Evolutionary conservation across 73 alveolate species (phyloP), one percentile per base, ranked within the genome.

Genomic region (Urostyla sp.): DNA sequence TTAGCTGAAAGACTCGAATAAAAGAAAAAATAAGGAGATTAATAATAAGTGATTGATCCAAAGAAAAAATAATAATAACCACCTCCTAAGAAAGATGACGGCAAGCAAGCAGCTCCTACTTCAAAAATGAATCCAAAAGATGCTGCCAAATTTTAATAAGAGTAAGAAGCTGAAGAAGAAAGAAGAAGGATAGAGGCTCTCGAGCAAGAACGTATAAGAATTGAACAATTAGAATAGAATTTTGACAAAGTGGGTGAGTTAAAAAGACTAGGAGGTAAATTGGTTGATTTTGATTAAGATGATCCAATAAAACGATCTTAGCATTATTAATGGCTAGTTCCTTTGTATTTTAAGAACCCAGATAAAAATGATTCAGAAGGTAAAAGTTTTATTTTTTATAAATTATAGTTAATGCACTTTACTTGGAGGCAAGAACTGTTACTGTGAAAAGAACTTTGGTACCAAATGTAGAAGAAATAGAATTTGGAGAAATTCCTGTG

Each of bases 401-500:
- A n/a, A n/a, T n/a, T n/a, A n/a, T n/a, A n/a, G 85, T 92, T 52
- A 89, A 89, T 63, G 83, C 76, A 15, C 38, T 73, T 20, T 96
- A 79, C 66, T 55, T 96, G 15, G 97, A 95, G 67, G 92, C 96
- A 20, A 85, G 93, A 48, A 96, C 99, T 10, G 74, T 81, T 23
- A 87, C 95, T 54, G 95, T 95, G 2, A 85, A 93, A 53, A 95
- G 95, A 67, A 81, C 94, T 24, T 85, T 96, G 16, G 94, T 96
- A 31, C 96, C 97, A 21, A 89, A 94, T 73, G 94, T 87, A 51
- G 90, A 94, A 18, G 92, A 75, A 35, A 59, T 95, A 21, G 98
- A 96, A 54, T 96, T 96, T 78, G 99, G 99, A 3, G 99, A 96
- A 78, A 94, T 96, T 44, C 97, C 98, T 36, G 99, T 96, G 5